A percentile compares a stretch with the other conserved stretches of the same genome.
Evolutionary conservation across 441 rosid species (phyloP).

Genomic region (Croton laevigatus): DNA sequence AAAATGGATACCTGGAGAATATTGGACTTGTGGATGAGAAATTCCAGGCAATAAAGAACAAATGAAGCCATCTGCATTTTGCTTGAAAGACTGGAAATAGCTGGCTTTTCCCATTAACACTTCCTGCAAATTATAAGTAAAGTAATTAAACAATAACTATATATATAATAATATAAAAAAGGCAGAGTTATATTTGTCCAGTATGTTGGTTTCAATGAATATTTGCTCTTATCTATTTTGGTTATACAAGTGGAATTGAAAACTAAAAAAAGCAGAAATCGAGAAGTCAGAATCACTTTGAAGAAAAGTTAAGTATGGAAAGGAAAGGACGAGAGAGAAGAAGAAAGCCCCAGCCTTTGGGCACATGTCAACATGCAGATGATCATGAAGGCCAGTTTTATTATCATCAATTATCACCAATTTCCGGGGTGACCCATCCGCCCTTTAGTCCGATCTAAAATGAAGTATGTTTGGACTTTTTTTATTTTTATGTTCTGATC

Average conservation of each 20-base stretch:
- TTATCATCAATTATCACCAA: background rate
- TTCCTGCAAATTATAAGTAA: conserved; percentile 47
- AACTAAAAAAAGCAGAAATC: conserved; percentile 22
- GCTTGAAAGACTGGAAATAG: conserved; percentile 78
- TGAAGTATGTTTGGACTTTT: conserved; percentile 3
- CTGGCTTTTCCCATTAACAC: conserved; percentile 91
- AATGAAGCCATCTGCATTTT: conserved; percentile 82
- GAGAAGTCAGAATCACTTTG: conserved; percentile 20
- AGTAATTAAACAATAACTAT: background rate
- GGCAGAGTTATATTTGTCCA: background rate
- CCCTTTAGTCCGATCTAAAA: conserved; percentile 19
- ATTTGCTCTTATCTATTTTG: background rate
- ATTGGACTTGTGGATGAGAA: conserved; percentile 84
- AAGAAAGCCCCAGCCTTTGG: conserved; percentile 36
- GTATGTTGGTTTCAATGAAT: conserved; percentile 13
- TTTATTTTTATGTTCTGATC: conserved; percentile 15
- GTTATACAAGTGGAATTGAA: background rate
- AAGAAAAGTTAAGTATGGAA: conserved; percentile 21
- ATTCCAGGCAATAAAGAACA: conserved; percentile 90
- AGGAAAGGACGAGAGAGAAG: conserved; percentile 40
- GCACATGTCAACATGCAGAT: conserved; percentile 43
- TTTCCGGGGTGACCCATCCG: conserved; percentile 33
- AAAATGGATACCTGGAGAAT: conserved; percentile 68
- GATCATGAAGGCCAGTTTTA: conserved; percentile 1
- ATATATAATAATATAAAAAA: background rate